Base-by-base conservation (phyloP, 2,329 filamentous ascomycete genomes). In the Thielaviopsis musarum region DNA sequence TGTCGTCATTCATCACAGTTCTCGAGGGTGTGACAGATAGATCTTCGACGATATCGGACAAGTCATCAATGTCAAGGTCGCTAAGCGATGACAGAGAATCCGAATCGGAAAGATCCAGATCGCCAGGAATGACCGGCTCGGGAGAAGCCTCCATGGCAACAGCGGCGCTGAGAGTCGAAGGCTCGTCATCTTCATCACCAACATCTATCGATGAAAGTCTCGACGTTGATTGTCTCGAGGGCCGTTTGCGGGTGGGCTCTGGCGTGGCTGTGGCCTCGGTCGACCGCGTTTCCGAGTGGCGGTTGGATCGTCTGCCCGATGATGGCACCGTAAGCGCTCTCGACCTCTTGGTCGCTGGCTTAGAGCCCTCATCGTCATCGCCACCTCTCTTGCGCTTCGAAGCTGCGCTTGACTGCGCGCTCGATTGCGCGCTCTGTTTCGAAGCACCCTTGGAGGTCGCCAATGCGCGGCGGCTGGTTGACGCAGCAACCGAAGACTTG, bases 381-480 rank as follows among this genome's bases (percentile, higher is more conserved):
- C 3, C 30, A 5, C 34, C 49, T 17, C 56, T 48, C 28, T 58
- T 58, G 13, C 56, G 56, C 26, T 58, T 58, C 5, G 28, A 15
- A 17, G 56, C 66, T 56, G 12, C 64, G 30, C 30, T 34, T 7
- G 30, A 34, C 10, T 9, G 30, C 30, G 30, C 30, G 30, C 30
- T 34, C 30, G 30, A 34, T 10, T 9, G 30, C 30, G 30, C 30
- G 30, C 30, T 34, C 9, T 34, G 30, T 12, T 34, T 34, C 64
- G 10, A 66, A 24, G 45, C 45, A 26, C 24, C 64, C 2, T 64
- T 65, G 21, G 64, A 65, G 26, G 64, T 60, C 3, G 62, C 55
- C 12, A 61, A 59, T 3, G 49, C 21, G 3, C 19, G 22, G 19
- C 24, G 21, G 24, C 56, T n/a, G 19, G 54, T 51, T 28, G 57